Base-by-base conservation (phyloP, 352 stramenopile species). In the Albugo laibachii region DNA sequence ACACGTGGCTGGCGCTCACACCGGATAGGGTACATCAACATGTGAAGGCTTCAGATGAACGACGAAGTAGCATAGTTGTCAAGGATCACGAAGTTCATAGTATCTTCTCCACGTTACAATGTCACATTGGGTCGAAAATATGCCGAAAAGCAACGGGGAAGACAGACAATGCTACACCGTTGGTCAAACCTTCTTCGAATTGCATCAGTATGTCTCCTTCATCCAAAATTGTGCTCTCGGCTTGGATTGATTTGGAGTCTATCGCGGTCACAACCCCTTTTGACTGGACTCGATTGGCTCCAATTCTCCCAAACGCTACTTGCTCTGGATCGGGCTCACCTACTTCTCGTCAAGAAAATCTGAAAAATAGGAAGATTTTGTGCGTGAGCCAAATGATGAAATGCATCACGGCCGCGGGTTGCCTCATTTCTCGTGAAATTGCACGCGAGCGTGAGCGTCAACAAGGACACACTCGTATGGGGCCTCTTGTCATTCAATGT, bases 301-400 rank as follows among this genome's bases (percentile, higher is more conserved):
- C 24, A 31, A 8, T 31, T 8, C 3, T 31, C 24, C 24, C 8
- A 31, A 31, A 31, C 8, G 24, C 24, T 31, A 8, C 3, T 31
- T 31, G 24, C 8, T 31, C 24, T 8, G 24, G 24, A 31, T 31
- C 24, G 3, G 24, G 8, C 3, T 31, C 24, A 8, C 24, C 3
- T 31, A 31, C 24, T 8, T 8, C 37, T 51, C 15, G 47, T 36
- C 38, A 43, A 10, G 38, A 43, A 43, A 19, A 10, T 43, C 3
- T 43, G 3, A 8, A 24, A 43, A 24, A 47, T 1, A 61, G 63
- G 21, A 82, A 84, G 44, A 44, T 69, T 11, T 56, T 56, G 14
- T 66, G 57, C 11, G 69, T 73, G 11, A 58, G 71, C 27, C 63
- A 80, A 39, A 76, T 70, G 5, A 52, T 84, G 24, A 69, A 76